phyloP scores from a whole-genome alignment of 176 grass and related monocot genomes.

The Cocos nucifera region DNA sequence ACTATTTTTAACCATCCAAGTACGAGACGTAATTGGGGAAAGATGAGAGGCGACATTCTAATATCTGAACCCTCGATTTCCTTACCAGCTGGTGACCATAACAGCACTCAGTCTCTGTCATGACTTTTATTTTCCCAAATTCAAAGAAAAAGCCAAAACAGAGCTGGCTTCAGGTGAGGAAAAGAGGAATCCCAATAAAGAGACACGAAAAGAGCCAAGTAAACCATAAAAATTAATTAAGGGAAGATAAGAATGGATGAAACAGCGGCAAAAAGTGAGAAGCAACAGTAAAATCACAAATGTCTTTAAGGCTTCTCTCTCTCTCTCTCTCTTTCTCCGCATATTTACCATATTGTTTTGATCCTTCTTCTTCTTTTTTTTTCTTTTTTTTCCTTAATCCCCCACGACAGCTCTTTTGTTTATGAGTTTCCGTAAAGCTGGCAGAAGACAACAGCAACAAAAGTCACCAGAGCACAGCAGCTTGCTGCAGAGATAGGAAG shows the following conservation, averaged over 20 bases:
- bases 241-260: not conserved
- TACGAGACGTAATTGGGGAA: too few species aligned
- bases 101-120: too few species aligned
- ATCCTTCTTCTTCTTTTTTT: not conserved
- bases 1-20: too few species aligned
- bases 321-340: not conserved
- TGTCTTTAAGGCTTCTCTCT: not conserved
- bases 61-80: too few species aligned
- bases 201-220: too few species aligned
- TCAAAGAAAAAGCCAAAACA: too few species aligned
- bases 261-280: slow-evolving; percentile 7
- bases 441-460: slow-evolving; percentile 55
- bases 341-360: slow-evolving; percentile 1
- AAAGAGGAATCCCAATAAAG: too few species aligned
- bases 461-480: slow-evolving; percentile 63
- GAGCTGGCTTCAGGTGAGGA: too few species aligned
- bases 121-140: too few species aligned
- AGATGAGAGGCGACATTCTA: too few species aligned
- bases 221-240: too few species aligned
- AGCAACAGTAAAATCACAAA: not conserved
- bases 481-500: slow-evolving; percentile 38
- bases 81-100: too few species aligned
- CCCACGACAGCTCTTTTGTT: slow-evolving; percentile 30
- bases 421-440: slow-evolving; percentile 78
- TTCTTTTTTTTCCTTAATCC: not conserved